Conservation (phyloP, 2,329 filamentous ascomycete species). For the Sporothrix protearum region DNA sequence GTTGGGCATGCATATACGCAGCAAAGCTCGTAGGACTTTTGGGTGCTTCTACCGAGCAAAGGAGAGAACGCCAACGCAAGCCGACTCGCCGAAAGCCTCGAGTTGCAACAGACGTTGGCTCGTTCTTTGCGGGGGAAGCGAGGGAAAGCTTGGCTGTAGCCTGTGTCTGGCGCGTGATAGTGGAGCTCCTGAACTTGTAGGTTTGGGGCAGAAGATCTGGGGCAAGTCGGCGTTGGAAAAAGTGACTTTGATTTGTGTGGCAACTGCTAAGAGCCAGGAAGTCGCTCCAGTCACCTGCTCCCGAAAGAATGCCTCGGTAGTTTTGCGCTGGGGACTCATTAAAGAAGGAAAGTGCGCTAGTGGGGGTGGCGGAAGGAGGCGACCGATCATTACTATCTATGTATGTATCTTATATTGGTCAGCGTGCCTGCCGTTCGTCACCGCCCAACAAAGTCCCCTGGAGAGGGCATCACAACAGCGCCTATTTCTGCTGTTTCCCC, state of each 20-base stretch:
- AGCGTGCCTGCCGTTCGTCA: conserved; percentile 20
- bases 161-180: conserved; percentile 7
- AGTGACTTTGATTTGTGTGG: neutral
- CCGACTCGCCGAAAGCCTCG: neutral
- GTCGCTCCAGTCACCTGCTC: conserved; percentile 20
- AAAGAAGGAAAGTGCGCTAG: neutral
- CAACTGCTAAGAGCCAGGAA: neutral
- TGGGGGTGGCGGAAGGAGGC: conserved; percentile 14
- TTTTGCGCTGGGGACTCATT: neutral
- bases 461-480: neutral
- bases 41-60: neutral
- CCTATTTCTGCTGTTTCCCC: neutral
- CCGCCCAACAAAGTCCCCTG: neutral
- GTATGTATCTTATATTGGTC: conserved; percentile 7
- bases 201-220: conserved; percentile 2
- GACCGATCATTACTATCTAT: neutral
- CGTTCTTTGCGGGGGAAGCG: conserved; percentile 1
- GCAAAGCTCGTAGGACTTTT: neutral
- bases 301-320: conserved; percentile 24
- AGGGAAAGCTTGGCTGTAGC: neutral
- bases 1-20: neutral
- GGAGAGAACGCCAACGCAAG: neutral
- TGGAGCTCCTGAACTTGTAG: neutral
- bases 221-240: neutral
- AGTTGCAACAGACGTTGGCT: neutral